Percentiles rank a stretch among this genome's conserved stretches.
phyloP scores from a whole-genome alignment of 2,329 filamentous ascomycete genomes.

The Knoxdaviesia proteae region DNA sequence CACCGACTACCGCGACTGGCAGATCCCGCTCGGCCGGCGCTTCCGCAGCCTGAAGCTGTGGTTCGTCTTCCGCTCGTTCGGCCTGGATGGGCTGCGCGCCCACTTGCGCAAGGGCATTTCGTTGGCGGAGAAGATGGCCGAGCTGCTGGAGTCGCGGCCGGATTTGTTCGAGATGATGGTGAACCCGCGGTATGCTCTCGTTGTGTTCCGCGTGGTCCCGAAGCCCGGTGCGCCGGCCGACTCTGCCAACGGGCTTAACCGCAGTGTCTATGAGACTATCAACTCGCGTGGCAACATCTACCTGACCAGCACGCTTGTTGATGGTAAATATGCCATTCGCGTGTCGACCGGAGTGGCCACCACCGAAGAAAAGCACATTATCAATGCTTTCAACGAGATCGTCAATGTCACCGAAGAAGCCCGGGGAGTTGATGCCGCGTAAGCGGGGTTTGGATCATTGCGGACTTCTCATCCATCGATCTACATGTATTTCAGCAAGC shows the following conservation, averaged over 20 bases:
- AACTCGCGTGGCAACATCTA: constrained; percentile 62
- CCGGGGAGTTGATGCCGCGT: too few species aligned
- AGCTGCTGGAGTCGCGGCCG: constrained; percentile 29
- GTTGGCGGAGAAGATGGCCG: constrained; percentile 50
- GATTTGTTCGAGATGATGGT: constrained; percentile 64
- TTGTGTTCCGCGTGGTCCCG: constrained; percentile 45
- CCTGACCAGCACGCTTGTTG: constrained; percentile 57
- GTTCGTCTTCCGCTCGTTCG: constrained; percentile 78
- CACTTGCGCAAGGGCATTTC: constrained; percentile 51
- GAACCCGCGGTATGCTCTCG: constrained; percentile 56
- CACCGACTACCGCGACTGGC: constrained; percentile 93
- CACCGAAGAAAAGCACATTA: constrained; percentile 51
- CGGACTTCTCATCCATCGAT: too few species aligned
- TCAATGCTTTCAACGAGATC: constrained; percentile 53
- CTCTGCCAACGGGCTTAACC: constrained; percentile 29
- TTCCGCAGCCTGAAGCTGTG: constrained; percentile 86
- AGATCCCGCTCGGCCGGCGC: constrained; percentile 74
- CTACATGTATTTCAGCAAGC: too few species aligned
- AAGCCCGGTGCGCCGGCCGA: constrained; percentile 10
- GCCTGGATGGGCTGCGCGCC: constrained; percentile 50
- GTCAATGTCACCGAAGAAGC: constrained; percentile 38
- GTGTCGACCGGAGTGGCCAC: constrained; percentile 54
- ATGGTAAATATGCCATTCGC: constrained; percentile 56
- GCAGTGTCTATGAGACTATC: constrained; percentile 53
- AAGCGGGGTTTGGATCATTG: too few species aligned